A percentile compares a stretch with the other conserved stretches of the same genome.
Conservation (phyloP, 1,284 basidiomycete species). For the Tremellales sp. region DNA sequence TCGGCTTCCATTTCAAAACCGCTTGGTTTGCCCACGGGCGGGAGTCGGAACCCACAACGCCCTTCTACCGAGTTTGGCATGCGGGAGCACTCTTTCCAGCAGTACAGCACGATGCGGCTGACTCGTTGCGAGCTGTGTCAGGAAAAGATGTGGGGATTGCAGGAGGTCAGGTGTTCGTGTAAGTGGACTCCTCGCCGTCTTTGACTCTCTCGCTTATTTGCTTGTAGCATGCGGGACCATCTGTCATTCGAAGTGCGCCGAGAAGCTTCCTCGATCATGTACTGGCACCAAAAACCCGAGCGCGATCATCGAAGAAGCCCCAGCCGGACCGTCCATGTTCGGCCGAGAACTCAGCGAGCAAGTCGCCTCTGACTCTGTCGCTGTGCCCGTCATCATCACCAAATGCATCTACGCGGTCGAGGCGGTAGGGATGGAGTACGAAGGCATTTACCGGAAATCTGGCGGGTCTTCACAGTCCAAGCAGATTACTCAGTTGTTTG, state of each 20-base stretch:
- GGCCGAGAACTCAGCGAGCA: conserved; percentile 83
- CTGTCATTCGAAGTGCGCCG: conserved; percentile 51
- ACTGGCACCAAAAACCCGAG: conserved; percentile 23
- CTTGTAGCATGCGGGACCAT: conserved; percentile 51
- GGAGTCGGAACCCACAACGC: conserved; percentile 19
- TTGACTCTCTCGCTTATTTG: no score
- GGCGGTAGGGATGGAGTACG: conserved; percentile 53
- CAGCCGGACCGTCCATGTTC: conserved; percentile 72
- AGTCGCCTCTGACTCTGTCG: conserved; percentile 65
- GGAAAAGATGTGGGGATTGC: conserved; percentile 98
- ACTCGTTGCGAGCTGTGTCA: conserved; percentile 91
- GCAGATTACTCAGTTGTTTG: conserved; percentile 89
- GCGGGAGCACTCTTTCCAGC: conserved; percentile 80
- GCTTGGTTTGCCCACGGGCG: conserved; percentile 16
- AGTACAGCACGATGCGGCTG: conserved; percentile 80
- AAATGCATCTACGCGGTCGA: conserved; percentile 95
- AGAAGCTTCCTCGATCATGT: conserved; percentile 46
- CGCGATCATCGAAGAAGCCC: conserved; percentile 35
- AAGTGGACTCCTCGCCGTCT: conserved; percentile 42
- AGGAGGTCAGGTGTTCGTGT: conserved; percentile 80
- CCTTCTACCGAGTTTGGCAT: conserved; percentile 47
- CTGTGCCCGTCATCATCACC: conserved; percentile 83
- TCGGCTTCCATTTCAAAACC: conserved; percentile 38
- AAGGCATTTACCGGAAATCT: conserved; percentile 90
- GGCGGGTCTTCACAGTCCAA: conserved; percentile 91